Conservation (phyloP, 805 yeast species). For the Candida arabinofermentans region DNA sequence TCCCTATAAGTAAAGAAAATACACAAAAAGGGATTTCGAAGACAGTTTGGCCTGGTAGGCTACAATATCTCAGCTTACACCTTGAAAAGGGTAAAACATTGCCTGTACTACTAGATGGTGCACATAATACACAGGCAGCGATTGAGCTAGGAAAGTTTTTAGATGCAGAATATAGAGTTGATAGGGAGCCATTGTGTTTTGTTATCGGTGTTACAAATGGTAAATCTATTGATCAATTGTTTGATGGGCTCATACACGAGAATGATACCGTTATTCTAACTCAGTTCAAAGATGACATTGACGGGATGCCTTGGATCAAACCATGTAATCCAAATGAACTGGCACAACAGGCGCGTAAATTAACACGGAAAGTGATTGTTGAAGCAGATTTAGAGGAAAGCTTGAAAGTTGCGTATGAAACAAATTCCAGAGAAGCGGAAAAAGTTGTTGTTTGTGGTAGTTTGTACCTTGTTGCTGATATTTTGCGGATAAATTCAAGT, state of each 20-base stretch:
- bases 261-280: conserved; percentile 61
- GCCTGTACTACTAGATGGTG: conserved; percentile 73
- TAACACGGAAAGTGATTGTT: conserved; percentile 25
- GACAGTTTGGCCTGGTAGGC: conserved; percentile 84
- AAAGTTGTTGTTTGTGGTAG: conserved; percentile 63
- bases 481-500: conserved; percentile 34
- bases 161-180: conserved; percentile 14
- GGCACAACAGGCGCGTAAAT: conserved; percentile 11
- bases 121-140: conserved; percentile 88
- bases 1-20: conserved; percentile 21
- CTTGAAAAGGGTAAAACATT: conserved; percentile 21
- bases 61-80: conserved; percentile 48
- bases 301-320: conserved; percentile 92
- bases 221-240: conserved; percentile 51
- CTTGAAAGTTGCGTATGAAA: conserved; percentile 20
- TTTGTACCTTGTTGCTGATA: conserved; percentile 60
- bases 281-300: conserved; percentile 57
- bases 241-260: conserved; percentile 43
- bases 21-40: conserved; percentile 48
- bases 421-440: conserved; percentile 6
- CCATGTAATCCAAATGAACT: conserved; percentile 39
- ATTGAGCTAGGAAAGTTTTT: conserved; percentile 60
- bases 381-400: conserved; percentile 26
- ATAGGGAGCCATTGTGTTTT: conserved; percentile 38
- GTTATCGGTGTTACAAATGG: conserved; percentile 76